Percentiles rank a stretch among this genome's conserved stretches.
Conservation (phyloP, 179 eudicot genomes). For the Heliamphora pulchella region DNA sequence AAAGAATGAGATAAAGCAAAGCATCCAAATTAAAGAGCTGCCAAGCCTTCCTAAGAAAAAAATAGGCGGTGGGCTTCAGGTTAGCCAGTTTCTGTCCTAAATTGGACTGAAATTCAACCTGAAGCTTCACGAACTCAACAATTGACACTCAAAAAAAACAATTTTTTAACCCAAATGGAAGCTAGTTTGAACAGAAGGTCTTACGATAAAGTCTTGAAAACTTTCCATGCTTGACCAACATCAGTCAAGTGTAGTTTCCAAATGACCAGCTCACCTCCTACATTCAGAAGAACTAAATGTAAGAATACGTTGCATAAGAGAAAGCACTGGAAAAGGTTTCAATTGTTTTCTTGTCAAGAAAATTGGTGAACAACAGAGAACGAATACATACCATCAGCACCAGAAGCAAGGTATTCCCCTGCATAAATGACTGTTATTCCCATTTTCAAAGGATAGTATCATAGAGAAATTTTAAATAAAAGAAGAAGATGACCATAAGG, state of each 20-base stretch:
- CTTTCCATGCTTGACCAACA: constrained; percentile 77
- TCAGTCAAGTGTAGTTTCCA: constrained; percentile 75
- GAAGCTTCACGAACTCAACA: not conserved
- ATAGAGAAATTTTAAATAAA: not conserved
- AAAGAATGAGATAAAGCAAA: not conserved
- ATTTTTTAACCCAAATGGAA: not conserved
- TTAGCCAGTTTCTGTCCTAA: not conserved
- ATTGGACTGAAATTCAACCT: not conserved
- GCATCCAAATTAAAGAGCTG: not conserved
- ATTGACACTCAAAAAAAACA: not conserved
- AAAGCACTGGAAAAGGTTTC: not conserved
- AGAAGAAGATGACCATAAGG: not conserved
- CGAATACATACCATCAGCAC: constrained; percentile 83
- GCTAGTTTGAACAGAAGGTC: constrained; percentile 20
- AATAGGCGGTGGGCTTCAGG: not conserved
- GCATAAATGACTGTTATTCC: constrained; percentile 20
- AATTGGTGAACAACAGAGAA: constrained; percentile 7
- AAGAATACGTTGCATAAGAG: constrained; percentile 6
- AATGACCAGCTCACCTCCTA: constrained; percentile 83
- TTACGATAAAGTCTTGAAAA: constrained; percentile 79
- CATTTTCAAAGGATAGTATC: not conserved
- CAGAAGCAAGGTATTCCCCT: constrained; percentile 91
- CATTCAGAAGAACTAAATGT: constrained; percentile 18
- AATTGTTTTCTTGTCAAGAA: not conserved
- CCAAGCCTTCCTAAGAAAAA: not conserved